Evolutionary conservation across 116 monocot genomes (phyloP).

Genomic region (Trichopus zeylanicus): DNA sequence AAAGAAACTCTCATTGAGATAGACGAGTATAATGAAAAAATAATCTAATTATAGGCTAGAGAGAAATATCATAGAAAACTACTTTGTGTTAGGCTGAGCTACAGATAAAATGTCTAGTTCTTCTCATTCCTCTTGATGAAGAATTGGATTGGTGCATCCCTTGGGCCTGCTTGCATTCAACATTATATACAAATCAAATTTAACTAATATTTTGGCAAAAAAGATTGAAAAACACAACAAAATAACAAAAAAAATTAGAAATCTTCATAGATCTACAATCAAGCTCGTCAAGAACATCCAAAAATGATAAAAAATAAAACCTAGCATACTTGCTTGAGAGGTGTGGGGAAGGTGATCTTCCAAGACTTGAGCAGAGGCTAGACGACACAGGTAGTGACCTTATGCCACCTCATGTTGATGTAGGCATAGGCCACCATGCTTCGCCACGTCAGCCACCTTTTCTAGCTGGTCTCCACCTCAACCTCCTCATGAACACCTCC

Average conservation of each 20-base stretch:
- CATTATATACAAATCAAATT: neutral
- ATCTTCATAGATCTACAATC: neutral
- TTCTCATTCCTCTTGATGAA: constrained; percentile 71
- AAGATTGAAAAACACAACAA: neutral
- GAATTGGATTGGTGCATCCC: constrained; percentile 50
- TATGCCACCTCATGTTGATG: constrained; percentile 61
- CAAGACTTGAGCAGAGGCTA: constrained; percentile 34
- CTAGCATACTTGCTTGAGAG: constrained; percentile 63
- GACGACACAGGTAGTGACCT: constrained; percentile 32
- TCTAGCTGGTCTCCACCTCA: constrained; percentile 51
- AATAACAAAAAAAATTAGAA: neutral
- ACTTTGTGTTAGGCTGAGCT: constrained; percentile 55
- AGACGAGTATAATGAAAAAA: no score
- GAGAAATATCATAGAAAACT: neutral
- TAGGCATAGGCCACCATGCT: constrained; percentile 62
- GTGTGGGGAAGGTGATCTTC: constrained; percentile 72
- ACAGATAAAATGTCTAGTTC: constrained; percentile 52
- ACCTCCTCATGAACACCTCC: constrained; percentile 51
- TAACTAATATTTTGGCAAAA: neutral
- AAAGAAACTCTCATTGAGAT: no score
- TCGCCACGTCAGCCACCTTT: constrained; percentile 48
- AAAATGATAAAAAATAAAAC: neutral
- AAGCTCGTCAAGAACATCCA: neutral
- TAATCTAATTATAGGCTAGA: no score
- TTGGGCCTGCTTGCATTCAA: constrained; percentile 47